phyloP scores from a whole-genome alignment of 306 rosid genomes.

The Cucurbita pepo region DNA sequence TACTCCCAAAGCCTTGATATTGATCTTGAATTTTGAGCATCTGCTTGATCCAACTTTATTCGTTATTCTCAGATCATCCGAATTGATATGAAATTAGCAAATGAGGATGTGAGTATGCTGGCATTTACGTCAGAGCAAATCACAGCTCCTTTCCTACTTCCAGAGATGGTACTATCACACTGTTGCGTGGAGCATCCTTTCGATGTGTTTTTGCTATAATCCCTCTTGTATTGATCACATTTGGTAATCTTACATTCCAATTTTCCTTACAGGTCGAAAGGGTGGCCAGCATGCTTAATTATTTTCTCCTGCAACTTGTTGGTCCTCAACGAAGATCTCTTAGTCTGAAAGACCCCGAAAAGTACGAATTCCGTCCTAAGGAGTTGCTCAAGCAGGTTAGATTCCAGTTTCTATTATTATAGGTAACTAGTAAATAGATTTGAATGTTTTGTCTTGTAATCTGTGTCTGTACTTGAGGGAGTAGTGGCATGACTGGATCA shows the following conservation, averaged over 20 bases:
- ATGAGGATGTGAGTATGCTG: slow-evolving; percentile 92
- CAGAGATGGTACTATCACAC: slow-evolving; percentile 63
- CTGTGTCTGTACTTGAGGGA: background rate
- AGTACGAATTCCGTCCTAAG: slow-evolving; percentile 92
- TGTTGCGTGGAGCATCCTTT: background rate
- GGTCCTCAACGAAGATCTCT: slow-evolving; percentile 97
- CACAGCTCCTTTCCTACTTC: slow-evolving; percentile 88
- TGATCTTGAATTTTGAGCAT: slow-evolving; percentile 6
- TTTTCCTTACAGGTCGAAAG: slow-evolving; percentile 62
- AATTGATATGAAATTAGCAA: slow-evolving; percentile 94
- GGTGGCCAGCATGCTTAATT: slow-evolving; percentile 99
- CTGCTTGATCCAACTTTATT: slow-evolving; percentile 11
- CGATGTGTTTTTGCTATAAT: background rate
- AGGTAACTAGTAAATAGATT: background rate
- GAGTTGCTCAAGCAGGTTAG: slow-evolving; percentile 77
- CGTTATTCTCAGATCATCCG: slow-evolving; percentile 56
- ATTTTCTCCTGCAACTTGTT: slow-evolving; percentile 84
- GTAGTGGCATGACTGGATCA: background rate
- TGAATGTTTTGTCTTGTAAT: background rate
- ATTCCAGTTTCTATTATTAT: background rate
- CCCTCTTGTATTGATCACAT: background rate
- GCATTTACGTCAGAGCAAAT: slow-evolving; percentile 90
- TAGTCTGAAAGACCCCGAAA: slow-evolving; percentile 89
- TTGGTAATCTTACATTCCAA: background rate
- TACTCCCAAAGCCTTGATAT: background rate